phyloP scores from a whole-genome alignment of 805 yeast species.

The Nakazawaea ambrosiae region DNA sequence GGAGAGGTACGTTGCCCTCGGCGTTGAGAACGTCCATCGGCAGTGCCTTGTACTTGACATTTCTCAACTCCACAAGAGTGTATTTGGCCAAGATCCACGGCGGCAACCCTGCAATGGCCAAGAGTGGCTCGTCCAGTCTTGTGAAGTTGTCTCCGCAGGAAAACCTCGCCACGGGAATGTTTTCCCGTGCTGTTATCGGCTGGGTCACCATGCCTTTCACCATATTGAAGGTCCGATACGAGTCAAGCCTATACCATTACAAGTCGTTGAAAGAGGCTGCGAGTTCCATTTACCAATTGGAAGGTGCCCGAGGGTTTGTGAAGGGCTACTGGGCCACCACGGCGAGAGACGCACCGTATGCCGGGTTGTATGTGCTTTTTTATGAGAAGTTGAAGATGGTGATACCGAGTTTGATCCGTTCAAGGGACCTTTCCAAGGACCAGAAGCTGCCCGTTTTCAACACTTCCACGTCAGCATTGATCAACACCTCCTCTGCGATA shows the following conservation, averaged over 20 bases:
- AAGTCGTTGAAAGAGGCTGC: constrained; percentile 56
- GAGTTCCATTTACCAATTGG: constrained; percentile 41
- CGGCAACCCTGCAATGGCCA: background rate
- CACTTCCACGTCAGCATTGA: constrained; percentile 39
- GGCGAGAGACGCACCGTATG: constrained; percentile 91
- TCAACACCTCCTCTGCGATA: constrained; percentile 74
- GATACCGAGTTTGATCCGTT: constrained; percentile 39
- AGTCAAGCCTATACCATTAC: constrained; percentile 72
- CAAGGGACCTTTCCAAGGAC: constrained; percentile 16
- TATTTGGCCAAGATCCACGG: constrained; percentile 30
- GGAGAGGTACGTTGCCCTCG: constrained; percentile 95
- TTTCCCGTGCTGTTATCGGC: constrained; percentile 78
- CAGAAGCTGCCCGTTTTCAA: constrained; percentile 16
- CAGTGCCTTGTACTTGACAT: constrained; percentile 76
- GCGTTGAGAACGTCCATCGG: constrained; percentile 88
- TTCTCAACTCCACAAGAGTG: constrained; percentile 56
- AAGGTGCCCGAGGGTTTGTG: constrained; percentile 67
- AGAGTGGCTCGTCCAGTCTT: constrained; percentile 32
- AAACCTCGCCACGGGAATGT: constrained; percentile 70
- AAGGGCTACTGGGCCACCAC: constrained; percentile 84
- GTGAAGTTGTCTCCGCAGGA: constrained; percentile 68
- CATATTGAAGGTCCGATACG: constrained; percentile 80
- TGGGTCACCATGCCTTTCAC: constrained; percentile 92
- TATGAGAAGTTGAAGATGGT: constrained; percentile 68
- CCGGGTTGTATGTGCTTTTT: constrained; percentile 82